Evolutionary conservation across 495 filamentous ascomycete species (phyloP), one percentile per base, ranked within the genome.

Genomic region (Xylaria telfairii): DNA sequence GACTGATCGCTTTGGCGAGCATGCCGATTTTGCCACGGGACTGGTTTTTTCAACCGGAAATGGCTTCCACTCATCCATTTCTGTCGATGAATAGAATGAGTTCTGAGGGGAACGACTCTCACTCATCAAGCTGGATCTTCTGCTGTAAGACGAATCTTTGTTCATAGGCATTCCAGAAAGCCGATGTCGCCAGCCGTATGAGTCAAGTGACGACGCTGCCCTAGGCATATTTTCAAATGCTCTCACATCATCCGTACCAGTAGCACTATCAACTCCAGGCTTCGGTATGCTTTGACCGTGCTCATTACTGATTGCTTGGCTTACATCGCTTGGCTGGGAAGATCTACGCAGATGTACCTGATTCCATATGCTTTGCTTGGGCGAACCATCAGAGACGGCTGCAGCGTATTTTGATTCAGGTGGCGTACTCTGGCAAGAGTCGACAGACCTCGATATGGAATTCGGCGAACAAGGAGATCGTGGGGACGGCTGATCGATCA

Each of bases 401-500:
- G 47, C 19, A 10, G 24, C 59, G 30, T 64, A 49, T 1, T 57
- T 64, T 3, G 47, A 42, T 26, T 70, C 44, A 28, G 54, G 15
- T 28, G 47, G 17, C 59, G 37, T 56, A 24, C 68, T 59, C 41
- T 47, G 49, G 28, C 34, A 19, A 70, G 69, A 63, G 69, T 72
- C 39, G 26, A 67, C 6, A 51, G 54, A 65, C 44, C n/a, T 62
- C 24, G 68, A 70, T 28, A 65, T 0, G 13, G 69, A 67, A 12
- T 42, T 62, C 28, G 73, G 67, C 12, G 72, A 69, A 17, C 67
- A 69, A 4, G 71, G 71, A 28, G 74, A 71, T 69, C 51, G 71
- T 12, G 84, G 84, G 0, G 83, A 85, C 1, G 83, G 84, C 26
- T 85, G 81, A 73, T 87, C 85, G 37, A 80, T 74, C 4, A 87